Evolutionary conservation across 2,329 filamentous ascomycete species (phyloP), one percentile per base, ranked within the genome.

Genomic region (Xylaria sp.): DNA sequence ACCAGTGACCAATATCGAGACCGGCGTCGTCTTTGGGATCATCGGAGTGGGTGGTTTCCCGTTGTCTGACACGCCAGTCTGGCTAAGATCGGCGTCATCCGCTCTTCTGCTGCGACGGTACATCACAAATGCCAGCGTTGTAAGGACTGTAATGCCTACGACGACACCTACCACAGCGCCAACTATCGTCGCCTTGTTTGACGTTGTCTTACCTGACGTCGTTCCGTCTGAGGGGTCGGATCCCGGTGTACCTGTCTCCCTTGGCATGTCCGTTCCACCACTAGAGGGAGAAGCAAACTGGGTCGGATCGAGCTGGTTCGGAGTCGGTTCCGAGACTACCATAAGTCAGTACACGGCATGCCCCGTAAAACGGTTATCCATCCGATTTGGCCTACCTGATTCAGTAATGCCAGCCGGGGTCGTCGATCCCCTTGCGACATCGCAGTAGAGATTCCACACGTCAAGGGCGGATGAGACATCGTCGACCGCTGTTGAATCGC

Each of bases 401-500:
- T 76, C 73, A 2, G 72, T 74, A 2, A 81, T 73, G 0, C 76
- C 76, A 0, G 73, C 72, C 4, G 77, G 72, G 0, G 66, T 72
- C 0, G 76, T 73, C 46, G 78, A 66, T 19, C 71, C 75, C 54
- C 73, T 73, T 0, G 77, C 81, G 2, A 80, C 81, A 58, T 75
- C 79, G 66, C 80, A 83, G 65, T 82, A 83, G 50, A 73, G 71
- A 48, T 76, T 71, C 60, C 78, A 78, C 0, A 83, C 74, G 3
- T 65, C 62, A 2, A 82, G 60, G 1, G 79, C 80, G 1, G 80
- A 81, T 3, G 74, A 73, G 3, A 82, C 69, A 42, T 79, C 78
- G 34, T 73, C 77, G 1, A 72, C 74, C 2, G 75, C 77, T 1
- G 75, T 78, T 30, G 72, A 76, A 2, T 71, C 71, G 63, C 80